phyloP scores from a whole-genome alignment of 2,329 filamentous ascomycete species.

The Moelleriella libera region DNA sequence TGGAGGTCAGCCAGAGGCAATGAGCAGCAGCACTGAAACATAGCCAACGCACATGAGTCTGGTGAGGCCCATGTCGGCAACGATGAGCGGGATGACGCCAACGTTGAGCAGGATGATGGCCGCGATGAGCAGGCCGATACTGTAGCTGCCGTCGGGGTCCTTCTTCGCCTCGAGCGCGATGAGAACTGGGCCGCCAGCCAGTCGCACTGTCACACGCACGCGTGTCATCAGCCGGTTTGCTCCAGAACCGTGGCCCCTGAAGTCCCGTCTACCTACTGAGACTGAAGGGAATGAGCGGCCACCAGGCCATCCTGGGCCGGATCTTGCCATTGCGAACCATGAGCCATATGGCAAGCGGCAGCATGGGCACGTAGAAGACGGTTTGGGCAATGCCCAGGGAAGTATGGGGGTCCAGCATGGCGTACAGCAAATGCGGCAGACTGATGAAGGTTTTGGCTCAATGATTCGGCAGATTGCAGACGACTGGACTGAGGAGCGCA shows the following conservation, averaged over 20 bases:
- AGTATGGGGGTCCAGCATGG: conserved; percentile 9
- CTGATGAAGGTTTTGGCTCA: background rate
- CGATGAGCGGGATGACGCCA: conserved; percentile 13
- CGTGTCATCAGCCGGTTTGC: too few species aligned
- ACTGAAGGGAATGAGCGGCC: conserved; percentile 11
- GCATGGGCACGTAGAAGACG: conserved; percentile 12
- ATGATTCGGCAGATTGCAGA: too few species aligned
- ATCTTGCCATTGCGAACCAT: conserved; percentile 12
- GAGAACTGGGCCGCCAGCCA: conserved; percentile 13
- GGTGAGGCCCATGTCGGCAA: conserved; percentile 11
- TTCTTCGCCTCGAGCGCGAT: conserved; percentile 9
- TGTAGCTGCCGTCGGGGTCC: background rate
- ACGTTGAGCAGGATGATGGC: conserved; percentile 14
- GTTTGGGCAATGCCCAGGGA: conserved; percentile 12
- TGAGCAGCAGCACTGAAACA: background rate
- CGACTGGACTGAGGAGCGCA: background rate
- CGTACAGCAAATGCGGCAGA: background rate
- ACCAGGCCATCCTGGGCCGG: conserved; percentile 14
- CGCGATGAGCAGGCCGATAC: conserved; percentile 11
- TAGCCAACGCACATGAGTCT: conserved; percentile 12
- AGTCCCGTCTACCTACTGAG: conserved; percentile 6
- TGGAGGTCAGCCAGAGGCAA: background rate
- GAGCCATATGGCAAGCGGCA: conserved; percentile 10
- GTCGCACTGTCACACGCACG: conserved; percentile 9
- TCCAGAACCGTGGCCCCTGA: background rate